phyloP scores from a whole-genome alignment of 768 basidiomycete species.

The Rhizopogon roseolus region DNA sequence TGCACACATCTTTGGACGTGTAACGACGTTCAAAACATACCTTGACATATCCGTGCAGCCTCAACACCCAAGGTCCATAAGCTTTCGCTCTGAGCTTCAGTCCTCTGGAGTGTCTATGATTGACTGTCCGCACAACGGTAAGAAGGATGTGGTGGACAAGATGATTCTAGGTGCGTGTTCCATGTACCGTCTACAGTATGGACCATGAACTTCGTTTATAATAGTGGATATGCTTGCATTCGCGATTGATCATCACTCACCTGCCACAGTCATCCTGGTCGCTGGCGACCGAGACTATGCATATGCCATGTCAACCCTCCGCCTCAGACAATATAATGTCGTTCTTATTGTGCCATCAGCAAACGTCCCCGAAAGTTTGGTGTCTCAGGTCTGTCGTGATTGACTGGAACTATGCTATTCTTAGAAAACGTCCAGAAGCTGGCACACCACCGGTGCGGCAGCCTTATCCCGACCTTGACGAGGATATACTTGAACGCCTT shows the following conservation, averaged over 20 bases:
- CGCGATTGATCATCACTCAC: slow-evolving; percentile 53
- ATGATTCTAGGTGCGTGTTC: slow-evolving; percentile 38
- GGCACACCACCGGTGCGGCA: slow-evolving; percentile 15
- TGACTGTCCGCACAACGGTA: slow-evolving; percentile 30
- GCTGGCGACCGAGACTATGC: slow-evolving; percentile 65
- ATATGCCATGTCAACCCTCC: slow-evolving; percentile 54
- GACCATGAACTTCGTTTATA: slow-evolving; percentile 1
- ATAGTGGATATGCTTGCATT: slow-evolving; percentile 65
- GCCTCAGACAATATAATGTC: slow-evolving; percentile 48
- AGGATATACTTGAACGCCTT: slow-evolving; percentile 13
- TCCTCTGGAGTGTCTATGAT: slow-evolving; percentile 39
- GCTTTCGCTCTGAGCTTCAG: slow-evolving; percentile 38
- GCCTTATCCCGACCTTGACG: slow-evolving; percentile 19
- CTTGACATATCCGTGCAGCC: slow-evolving; percentile 40
- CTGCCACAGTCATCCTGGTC: slow-evolving; percentile 56
- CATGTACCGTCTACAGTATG: not conserved
- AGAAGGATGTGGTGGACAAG: slow-evolving; percentile 39
- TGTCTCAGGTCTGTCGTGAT: slow-evolving; percentile 48
- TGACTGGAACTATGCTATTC: slow-evolving; percentile 43
- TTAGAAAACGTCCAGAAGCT: slow-evolving; percentile 24
- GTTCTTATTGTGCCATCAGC: slow-evolving; percentile 42
- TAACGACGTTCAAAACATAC: slow-evolving; percentile 51
- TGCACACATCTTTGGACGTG: slow-evolving; percentile 41
- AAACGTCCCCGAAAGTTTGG: slow-evolving; percentile 39
- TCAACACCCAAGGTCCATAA: slow-evolving; percentile 26